Conservation (phyloP, 1,284 basidiomycete genomes). For the Ganoderma leucocontextum region DNA sequence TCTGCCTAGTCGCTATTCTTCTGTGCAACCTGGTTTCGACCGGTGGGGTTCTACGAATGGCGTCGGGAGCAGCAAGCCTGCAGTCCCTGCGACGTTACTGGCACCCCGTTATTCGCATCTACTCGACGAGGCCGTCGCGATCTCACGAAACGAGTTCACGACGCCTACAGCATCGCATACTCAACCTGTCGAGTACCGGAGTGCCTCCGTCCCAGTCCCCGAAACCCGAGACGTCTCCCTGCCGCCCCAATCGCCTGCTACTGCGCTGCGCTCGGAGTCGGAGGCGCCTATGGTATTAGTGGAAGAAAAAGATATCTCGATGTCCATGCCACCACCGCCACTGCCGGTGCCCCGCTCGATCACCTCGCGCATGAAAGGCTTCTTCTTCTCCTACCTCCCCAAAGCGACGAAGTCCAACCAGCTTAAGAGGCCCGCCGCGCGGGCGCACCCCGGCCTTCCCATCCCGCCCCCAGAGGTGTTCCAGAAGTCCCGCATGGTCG, state of each 20-base stretch:
- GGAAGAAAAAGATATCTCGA: constrained; percentile 15
- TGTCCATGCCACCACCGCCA: constrained; percentile 15
- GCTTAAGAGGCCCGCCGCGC: constrained; percentile 25
- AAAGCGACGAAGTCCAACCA: constrained; percentile 48
- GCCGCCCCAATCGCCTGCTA: constrained; percentile 12
- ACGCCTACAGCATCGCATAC: constrained; percentile 7
- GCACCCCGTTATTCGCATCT: constrained; percentile 67
- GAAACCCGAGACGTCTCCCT: constrained; percentile 19
- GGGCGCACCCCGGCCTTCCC: constrained; percentile 50
- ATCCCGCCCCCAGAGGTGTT: constrained; percentile 61
- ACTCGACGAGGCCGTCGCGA: constrained; percentile 57
- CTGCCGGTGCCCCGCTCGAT: constrained; percentile 33
- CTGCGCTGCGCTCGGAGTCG: constrained; percentile 12
- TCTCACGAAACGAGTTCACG: constrained; percentile 30
- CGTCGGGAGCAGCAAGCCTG: constrained; percentile 18
- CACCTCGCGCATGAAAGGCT: constrained; percentile 51
- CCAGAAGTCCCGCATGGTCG: constrained; percentile 59
- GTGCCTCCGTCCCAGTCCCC: constrained; percentile 23
- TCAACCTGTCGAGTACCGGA: constrained; percentile 23
- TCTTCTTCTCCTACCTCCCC: constrained; percentile 70
- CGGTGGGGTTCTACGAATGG: constrained; percentile 18
- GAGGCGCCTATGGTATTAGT: not conserved
- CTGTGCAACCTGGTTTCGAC: constrained; percentile 25
- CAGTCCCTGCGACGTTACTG: constrained; percentile 49
- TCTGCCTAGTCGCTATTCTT: constrained; percentile 40